phyloP scores from a whole-genome alignment of 345 rosid genomes.

The Ricinus communis region DNA sequence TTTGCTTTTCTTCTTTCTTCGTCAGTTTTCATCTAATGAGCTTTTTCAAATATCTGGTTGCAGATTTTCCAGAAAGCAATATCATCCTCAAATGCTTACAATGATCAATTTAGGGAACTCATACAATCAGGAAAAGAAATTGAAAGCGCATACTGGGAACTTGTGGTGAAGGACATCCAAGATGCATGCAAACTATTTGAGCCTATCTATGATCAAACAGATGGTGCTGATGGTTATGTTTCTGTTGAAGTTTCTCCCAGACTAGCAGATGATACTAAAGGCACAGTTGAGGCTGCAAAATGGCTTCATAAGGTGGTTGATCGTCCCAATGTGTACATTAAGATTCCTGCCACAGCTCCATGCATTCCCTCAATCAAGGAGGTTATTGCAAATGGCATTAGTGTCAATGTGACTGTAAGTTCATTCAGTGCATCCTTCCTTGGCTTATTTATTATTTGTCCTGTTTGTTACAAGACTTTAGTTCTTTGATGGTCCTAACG shows the following conservation, averaged over 20 bases:
- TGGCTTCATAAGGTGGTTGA: conserved; percentile 82
- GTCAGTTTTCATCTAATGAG: neutral
- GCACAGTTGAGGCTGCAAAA: conserved; percentile 88
- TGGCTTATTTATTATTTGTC: neutral
- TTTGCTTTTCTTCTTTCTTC: neutral
- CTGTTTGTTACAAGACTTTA: neutral
- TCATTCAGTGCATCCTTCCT: conserved; percentile 7
- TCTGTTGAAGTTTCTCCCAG: conserved; percentile 97
- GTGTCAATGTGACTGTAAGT: conserved; percentile 95
- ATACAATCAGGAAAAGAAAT: conserved; percentile 88
- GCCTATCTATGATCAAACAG: conserved; percentile 84
- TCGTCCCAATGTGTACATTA: conserved; percentile 87
- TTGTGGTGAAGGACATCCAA: conserved; percentile 95
- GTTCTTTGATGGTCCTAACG: neutral
- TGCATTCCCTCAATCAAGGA: conserved; percentile 91
- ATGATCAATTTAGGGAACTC: conserved; percentile 94
- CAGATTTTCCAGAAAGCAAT: conserved; percentile 99
- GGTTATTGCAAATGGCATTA: conserved; percentile 80
- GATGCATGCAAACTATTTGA: conserved; percentile 98
- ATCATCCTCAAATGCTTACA: conserved; percentile 91
- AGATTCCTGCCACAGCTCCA: conserved; percentile 93
- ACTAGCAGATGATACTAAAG: conserved; percentile 86
- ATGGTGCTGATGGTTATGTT: conserved; percentile 92
- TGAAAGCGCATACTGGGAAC: conserved; percentile 93
- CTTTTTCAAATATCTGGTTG: conserved; percentile 17